These are phyloP conservation scores for Trebouxia sp. DNA, from an alignment of 139 green algal species.

Conservation along the genomic window DNA sequence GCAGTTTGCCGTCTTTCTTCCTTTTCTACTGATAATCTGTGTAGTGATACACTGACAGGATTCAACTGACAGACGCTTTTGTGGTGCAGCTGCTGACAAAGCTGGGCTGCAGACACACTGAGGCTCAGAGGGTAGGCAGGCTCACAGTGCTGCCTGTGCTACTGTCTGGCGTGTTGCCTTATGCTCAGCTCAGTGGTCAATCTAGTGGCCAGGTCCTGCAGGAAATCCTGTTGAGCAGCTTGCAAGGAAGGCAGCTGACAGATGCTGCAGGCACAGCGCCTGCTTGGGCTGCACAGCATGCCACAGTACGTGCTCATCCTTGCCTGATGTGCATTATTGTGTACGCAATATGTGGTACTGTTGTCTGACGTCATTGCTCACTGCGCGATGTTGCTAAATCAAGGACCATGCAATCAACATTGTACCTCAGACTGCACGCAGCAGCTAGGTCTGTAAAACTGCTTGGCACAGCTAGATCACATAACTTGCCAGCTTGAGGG, in stretches of 20 bases:
- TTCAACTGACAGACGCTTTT: no score
- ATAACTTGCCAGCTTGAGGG: no score
- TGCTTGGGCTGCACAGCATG: not conserved
- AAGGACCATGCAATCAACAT: no score
- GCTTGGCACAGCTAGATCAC: no score
- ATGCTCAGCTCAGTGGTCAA: not conserved
- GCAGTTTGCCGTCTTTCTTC: not conserved
- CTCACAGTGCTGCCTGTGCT: conserved; percentile 34
- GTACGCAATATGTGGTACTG: not conserved
- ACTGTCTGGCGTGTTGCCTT: conserved; percentile 33
- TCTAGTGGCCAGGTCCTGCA: not conserved
- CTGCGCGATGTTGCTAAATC: no score
- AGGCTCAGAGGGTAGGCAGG: conserved; percentile 15
- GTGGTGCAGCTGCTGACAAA: not conserved
- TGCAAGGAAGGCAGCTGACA: not conserved
- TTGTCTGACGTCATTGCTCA: not conserved
- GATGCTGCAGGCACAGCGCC: not conserved
- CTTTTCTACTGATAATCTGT: no score
- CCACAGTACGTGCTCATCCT: no score
- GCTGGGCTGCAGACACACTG: not conserved
- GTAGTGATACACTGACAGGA: no score
- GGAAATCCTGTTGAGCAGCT: not conserved
- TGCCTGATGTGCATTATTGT: not conserved
- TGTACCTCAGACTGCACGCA: no score
- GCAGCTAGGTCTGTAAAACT: no score